phyloP scores from a whole-genome alignment of 2,329 filamentous ascomycete species.

The Anthostomella pinea region DNA sequence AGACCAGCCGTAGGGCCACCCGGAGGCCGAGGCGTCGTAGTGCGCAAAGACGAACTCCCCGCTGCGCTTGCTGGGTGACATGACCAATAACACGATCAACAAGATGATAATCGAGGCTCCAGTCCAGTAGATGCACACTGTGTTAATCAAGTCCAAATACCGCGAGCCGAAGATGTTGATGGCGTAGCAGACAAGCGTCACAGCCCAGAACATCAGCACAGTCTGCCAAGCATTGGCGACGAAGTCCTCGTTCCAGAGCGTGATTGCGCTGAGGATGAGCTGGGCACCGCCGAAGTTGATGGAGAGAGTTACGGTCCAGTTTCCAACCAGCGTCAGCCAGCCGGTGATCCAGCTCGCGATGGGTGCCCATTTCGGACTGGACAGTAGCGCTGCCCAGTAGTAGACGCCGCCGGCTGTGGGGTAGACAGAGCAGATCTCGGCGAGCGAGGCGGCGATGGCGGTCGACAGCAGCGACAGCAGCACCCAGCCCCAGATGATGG shows the following conservation, averaged over 20 bases:
- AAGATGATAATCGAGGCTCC: conserved; percentile 55
- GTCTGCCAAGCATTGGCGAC: conserved; percentile 68
- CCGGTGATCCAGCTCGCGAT: conserved; percentile 68
- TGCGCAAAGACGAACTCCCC: conserved; percentile 66
- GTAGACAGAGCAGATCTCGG: conserved; percentile 68
- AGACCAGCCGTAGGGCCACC: conserved; percentile 68
- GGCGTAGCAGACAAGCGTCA: conserved; percentile 62
- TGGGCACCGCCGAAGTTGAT: conserved; percentile 71
- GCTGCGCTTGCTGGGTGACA: conserved; percentile 55
- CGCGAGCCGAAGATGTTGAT: conserved; percentile 64
- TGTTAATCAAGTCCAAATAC: conserved; percentile 65
- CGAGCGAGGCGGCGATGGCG: conserved; percentile 62
- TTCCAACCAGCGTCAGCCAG: conserved; percentile 70
- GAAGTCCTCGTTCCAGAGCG: conserved; percentile 68
- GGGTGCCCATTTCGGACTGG: conserved; percentile 62
- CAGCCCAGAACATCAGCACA: conserved; percentile 68
- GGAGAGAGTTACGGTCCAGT: conserved; percentile 62
- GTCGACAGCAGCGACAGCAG: conserved; percentile 62
- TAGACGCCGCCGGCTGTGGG: conserved; percentile 69
- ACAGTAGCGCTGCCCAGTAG: conserved; percentile 69
- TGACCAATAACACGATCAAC: conserved; percentile 52
- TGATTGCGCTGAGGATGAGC: conserved; percentile 63
- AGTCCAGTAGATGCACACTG: conserved; percentile 72
- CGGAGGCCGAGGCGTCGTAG: conserved; percentile 63
- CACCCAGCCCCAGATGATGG: conserved; percentile 69